Evolutionary conservation across 2,329 filamentous ascomycete species (phyloP), one percentile per base, ranked within the genome.

Genomic region (Colletotrichum tofieldiae): DNA sequence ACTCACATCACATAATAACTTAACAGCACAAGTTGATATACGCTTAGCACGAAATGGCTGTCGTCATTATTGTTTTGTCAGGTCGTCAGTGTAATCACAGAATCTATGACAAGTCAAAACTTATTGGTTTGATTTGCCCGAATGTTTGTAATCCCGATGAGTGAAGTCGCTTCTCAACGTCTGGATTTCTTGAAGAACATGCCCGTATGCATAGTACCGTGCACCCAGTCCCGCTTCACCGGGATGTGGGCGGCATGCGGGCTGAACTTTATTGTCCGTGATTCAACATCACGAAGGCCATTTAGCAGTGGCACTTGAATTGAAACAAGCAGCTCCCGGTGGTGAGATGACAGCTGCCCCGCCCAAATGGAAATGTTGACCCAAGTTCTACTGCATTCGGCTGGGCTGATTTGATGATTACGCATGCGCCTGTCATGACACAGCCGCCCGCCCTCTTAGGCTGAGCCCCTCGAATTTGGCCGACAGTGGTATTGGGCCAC

Each of bases 201-300:
- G 35, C 35, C 35, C 35, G 2, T 54, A 18, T 32, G 32, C 32
- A 18, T 23, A 37, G 18, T 12, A 12, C 18, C 29, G 52, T 23
- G 41, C 16, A 16, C 41, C 7, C 16, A 16, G 41, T 45, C 41
- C 41, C 41, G 41, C 41, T 45, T 45, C 45, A 32, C 29, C 29
- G 67, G 67, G 29, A 65, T 69, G 60, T 69, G 60, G 67, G 67
- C 9, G 60, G 23, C 26, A 35, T 20, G 51, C 60, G 60, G 67
- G n/a, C 41, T 8, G 35, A 37, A 37, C 35, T 37, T 9, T 8
- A 37, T 37, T 11, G 2, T 37, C 35, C 8, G 35, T 37, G 35
- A 37, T 37, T 37, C 5, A 37, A 11, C 35, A 37, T 37, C 35
- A 37, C 7, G 2, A 37, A 8, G 8, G 8, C 35, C 35, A 9